Evolutionary conservation across 106 monocot species (phyloP).

Genomic region (Phalaenopsis equestris): DNA sequence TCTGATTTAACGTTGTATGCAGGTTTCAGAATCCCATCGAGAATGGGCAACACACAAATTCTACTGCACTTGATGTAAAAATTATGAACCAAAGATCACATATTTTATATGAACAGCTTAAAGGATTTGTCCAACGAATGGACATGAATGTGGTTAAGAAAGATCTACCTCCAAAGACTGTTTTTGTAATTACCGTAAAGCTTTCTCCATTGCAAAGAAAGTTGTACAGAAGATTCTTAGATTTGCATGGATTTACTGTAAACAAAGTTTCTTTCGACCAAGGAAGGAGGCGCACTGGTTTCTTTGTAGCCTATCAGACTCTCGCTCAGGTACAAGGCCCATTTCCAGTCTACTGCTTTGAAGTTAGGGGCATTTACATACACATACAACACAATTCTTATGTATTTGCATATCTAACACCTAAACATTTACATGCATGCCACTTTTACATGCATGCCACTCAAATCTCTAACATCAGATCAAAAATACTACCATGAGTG

Average conservation of each 20-base stretch:
- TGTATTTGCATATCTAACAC: too few species aligned
- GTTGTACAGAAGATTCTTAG: slow-evolving; percentile 79
- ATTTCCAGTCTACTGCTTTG: neutral
- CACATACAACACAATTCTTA: too few species aligned
- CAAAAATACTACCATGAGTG: too few species aligned
- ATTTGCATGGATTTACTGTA: slow-evolving; percentile 67
- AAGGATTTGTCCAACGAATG: slow-evolving; percentile 96
- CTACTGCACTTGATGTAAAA: slow-evolving; percentile 86
- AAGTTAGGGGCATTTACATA: too few species aligned
- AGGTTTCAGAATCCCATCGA: slow-evolving; percentile 99
- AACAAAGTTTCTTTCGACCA: slow-evolving; percentile 58
- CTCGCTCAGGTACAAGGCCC: slow-evolving; percentile 62
- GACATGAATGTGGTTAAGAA: slow-evolving; percentile 97
- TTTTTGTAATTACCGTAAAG: slow-evolving; percentile 87
- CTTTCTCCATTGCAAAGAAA: slow-evolving; percentile 90
- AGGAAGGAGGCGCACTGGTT: slow-evolving; percentile 37
- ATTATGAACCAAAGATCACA: slow-evolving; percentile 98
- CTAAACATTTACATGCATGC: too few species aligned
- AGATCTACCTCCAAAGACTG: slow-evolving; percentile 88
- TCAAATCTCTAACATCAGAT: too few species aligned
- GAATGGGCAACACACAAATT: slow-evolving; percentile 96
- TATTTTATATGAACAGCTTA: slow-evolving; percentile 83
- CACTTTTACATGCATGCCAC: too few species aligned
- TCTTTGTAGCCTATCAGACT: slow-evolving; percentile 83
- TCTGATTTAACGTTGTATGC: slow-evolving; percentile 13